Percentiles rank a stretch among this genome's conserved stretches.
Conservation (phyloP, 495 filamentous ascomycete species). For the Cenococcum geophilum region DNA sequence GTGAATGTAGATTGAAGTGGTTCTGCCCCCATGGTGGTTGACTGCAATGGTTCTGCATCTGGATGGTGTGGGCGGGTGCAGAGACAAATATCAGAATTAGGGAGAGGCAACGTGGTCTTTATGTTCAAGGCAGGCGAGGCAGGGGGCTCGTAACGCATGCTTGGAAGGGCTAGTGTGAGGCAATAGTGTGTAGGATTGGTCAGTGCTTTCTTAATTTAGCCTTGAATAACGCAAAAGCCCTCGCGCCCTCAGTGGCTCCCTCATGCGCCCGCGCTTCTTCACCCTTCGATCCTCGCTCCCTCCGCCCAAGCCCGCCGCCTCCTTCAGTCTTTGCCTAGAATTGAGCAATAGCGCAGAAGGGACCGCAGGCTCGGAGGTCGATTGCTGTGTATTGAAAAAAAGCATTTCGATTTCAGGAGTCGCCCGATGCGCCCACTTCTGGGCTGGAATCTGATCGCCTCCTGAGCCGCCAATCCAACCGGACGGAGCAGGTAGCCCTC, state of each 20-base stretch:
- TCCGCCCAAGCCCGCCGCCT: neutral
- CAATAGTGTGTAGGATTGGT: neutral
- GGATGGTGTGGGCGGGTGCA: conserved; percentile 13
- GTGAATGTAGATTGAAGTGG: conserved; percentile 6
- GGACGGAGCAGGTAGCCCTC: neutral
- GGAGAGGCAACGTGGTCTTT: conserved; percentile 17
- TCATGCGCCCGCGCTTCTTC: too few species aligned
- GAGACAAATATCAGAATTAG: conserved; percentile 3
- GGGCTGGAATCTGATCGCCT: neutral
- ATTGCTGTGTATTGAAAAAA: neutral
- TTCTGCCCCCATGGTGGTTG: conserved; percentile 17
- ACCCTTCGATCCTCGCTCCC: neutral
- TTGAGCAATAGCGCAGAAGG: neutral
- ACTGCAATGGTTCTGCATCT: conserved; percentile 21
- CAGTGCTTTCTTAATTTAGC: conserved; percentile 23
- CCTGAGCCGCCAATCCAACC: neutral
- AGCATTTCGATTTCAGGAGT: neutral
- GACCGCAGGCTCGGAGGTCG: neutral
- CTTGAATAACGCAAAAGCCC: conserved; percentile 19
- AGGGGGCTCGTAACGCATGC: conserved; percentile 13
- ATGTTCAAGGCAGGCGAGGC: conserved; percentile 16
- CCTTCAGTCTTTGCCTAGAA: neutral
- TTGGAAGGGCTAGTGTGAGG: conserved; percentile 6
- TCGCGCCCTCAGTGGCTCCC: neutral
- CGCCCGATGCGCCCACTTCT: neutral